These are phyloP conservation scores for Cladosporium colombiae DNA, from an alignment of 2,329 filamentous ascomycete genomes.

Conservation along the genomic window DNA sequence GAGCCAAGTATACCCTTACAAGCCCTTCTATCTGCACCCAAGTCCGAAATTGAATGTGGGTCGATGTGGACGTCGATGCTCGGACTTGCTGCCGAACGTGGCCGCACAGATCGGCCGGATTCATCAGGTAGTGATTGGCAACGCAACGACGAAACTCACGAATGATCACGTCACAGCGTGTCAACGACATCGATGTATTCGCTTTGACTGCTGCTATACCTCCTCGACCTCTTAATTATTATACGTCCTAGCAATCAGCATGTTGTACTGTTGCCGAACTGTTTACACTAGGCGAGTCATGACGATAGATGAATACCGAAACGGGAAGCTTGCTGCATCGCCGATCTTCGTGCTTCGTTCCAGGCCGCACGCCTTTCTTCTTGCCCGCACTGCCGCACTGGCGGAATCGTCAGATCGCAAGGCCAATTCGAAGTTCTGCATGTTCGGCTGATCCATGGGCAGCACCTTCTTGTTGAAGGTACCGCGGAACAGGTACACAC, in stretches of 20 bases:
- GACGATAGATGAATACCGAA: neutral
- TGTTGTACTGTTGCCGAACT: neutral
- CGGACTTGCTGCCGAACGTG: conserved; percentile 7
- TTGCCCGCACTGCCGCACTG: conserved; percentile 1
- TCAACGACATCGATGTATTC: neutral
- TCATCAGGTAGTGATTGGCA: neutral
- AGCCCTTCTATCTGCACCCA: no score
- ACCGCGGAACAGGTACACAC: neutral
- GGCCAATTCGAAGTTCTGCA: conserved; percentile 11
- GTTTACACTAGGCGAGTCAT: neutral
- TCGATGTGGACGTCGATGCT: neutral
- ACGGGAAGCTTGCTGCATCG: conserved; percentile 10
- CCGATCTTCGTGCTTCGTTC: conserved; percentile 3
- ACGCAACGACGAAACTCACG: neutral
- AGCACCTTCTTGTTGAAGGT: neutral
- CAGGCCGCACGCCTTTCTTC: neutral
- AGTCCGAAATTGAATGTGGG: conserved; percentile 5
- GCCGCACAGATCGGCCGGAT: conserved; percentile 3
- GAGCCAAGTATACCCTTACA: neutral
- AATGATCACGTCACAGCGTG: neutral
- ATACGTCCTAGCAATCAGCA: neutral
- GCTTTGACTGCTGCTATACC: neutral
- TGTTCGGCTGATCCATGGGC: conserved; percentile 16
- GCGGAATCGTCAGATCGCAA: conserved; percentile 13
- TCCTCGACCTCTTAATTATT: neutral